These are phyloP conservation scores for Rosa persica DNA, from an alignment of 306 rosid species.

Conservation along the genomic window DNA sequence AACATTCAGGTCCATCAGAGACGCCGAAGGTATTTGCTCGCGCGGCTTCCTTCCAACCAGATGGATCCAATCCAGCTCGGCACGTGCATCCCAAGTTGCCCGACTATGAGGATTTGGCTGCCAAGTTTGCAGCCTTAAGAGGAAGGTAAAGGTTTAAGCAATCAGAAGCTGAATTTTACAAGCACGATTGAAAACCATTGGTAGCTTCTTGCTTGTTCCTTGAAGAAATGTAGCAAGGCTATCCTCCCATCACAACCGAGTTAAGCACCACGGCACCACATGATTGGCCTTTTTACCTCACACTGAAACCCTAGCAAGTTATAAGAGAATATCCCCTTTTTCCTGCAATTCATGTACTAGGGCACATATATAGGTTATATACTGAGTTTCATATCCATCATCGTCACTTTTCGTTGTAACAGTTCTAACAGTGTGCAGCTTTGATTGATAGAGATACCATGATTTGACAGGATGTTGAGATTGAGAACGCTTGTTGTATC, in stretches of 20 bases:
- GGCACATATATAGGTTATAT: background rate
- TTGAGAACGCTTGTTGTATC: slow-evolving; percentile 20
- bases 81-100: slow-evolving; percentile 98
- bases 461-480: slow-evolving; percentile 2
- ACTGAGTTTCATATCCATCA: background rate
- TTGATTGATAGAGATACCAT: slow-evolving; percentile 7
- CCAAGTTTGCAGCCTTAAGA: slow-evolving; percentile 78
- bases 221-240: slow-evolving; percentile 15
- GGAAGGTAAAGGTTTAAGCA: slow-evolving; percentile 46
- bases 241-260: slow-evolving; percentile 20
- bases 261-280: slow-evolving; percentile 16
- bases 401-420: slow-evolving; percentile 1
- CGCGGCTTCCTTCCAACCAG: slow-evolving; percentile 82
- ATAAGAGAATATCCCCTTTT: background rate
- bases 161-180: slow-evolving; percentile 23
- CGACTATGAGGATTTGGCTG: slow-evolving; percentile 82
- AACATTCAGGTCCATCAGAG: slow-evolving; percentile 45
- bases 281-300: slow-evolving; percentile 6
- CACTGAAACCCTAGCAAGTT: background rate
- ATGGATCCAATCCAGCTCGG: slow-evolving; percentile 53
- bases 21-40: slow-evolving; percentile 62
- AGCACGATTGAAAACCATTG: slow-evolving; percentile 23
- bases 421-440: slow-evolving; percentile 21
- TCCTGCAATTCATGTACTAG: background rate
- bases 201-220: slow-evolving; percentile 10